Base-by-base conservation (phyloP, 208 protist genomes). In the Leishmania mexicana region DNA sequence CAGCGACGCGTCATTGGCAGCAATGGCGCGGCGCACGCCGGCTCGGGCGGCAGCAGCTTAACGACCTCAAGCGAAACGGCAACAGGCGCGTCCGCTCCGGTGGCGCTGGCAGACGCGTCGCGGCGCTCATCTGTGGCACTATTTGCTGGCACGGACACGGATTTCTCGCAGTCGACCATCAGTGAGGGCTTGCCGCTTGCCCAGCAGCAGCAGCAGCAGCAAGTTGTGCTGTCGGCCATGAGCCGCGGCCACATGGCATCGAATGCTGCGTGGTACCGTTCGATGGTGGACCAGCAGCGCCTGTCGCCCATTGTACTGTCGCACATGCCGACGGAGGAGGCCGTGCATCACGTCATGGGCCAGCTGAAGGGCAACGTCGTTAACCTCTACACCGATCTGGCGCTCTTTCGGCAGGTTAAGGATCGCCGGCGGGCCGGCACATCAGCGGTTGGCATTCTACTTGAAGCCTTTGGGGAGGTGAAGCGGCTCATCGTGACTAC, bases 321-420 rank as follows among this genome's bases (percentile, higher is more conserved):
- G 1, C 91, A 95, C 62, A 89, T 97, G 84, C 86, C 91, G 49
- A 35, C 87, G 51, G 76, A 77, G 24, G 92, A 96, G 60, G 92
- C 92, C 0, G 88, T 94, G 67, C 87, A 88, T 35, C 91, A 96
- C 81, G 87, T 98, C 28, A 93, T 98, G 87, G 81, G 88, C 28
- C 89, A 96, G 76, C 84, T 98, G 49, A 98, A 98, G 81, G 96
- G 91, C 15, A 93, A 90, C 71, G 90, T 94, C 17, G 76, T 98
- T 60, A 98, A 98, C 85, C 57, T 96, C 17, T 97, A 95, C 88
- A 95, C 94, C 15, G 96, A 98, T 79, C 90, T 96, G 62, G 60
- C 81, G 35, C 87, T 98, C 3, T 95, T 97, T 65, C 89, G 93
- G 2, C 87, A 94, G 68, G 89, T 97, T 11, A 89, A 92, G 83